A percentile compares a stretch with the other conserved stretches of the same genome.
Conservation (phyloP, 495 filamentous ascomycete genomes). For the Penicillium parvum region DNA sequence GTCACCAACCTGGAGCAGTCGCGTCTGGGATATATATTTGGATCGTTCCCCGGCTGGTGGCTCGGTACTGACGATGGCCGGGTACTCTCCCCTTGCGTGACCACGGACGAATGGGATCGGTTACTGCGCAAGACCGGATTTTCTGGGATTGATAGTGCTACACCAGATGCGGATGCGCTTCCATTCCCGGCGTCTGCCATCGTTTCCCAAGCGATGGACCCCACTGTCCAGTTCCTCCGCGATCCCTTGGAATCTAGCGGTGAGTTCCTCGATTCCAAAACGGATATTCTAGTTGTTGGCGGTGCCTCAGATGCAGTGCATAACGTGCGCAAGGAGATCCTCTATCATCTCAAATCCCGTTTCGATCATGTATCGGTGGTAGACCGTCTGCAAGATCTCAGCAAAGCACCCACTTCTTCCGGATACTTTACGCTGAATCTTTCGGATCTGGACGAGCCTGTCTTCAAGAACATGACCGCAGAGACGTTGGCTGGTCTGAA, state of each 20-base stretch:
- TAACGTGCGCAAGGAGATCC: too few relatives aligned
- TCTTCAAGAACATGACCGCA: conserved; percentile 37
- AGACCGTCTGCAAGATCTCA: neutral
- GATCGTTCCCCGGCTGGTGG: conserved; percentile 30
- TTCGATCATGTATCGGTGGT: neutral
- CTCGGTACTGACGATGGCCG: conserved; percentile 20
- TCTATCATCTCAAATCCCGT: too few relatives aligned
- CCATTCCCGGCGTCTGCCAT: too few relatives aligned
- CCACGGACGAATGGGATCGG: conserved; percentile 17
- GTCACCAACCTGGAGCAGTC: conserved; percentile 22
- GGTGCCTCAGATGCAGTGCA: too few relatives aligned
- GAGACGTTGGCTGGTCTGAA: conserved; percentile 9
- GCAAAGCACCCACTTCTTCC: neutral
- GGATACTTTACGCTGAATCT: conserved; percentile 31
- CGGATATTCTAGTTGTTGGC: too few relatives aligned
- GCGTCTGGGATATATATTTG: conserved; percentile 24
- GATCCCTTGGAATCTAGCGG: too few relatives aligned
- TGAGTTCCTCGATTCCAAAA: too few relatives aligned
- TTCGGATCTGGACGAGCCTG: conserved; percentile 37
- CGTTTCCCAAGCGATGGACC: too few relatives aligned
- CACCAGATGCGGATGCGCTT: too few relatives aligned
- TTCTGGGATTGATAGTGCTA: conserved; percentile 22
- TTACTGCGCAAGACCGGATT: conserved; percentile 24
- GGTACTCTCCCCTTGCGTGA: conserved; percentile 19
- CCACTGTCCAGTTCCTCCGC: too few relatives aligned